A percentile compares a stretch with the other conserved stretches of the same genome.
Evolutionary conservation across 2,329 filamentous ascomycete species (phyloP).

Genomic region (Fusarium dlaminii): DNA sequence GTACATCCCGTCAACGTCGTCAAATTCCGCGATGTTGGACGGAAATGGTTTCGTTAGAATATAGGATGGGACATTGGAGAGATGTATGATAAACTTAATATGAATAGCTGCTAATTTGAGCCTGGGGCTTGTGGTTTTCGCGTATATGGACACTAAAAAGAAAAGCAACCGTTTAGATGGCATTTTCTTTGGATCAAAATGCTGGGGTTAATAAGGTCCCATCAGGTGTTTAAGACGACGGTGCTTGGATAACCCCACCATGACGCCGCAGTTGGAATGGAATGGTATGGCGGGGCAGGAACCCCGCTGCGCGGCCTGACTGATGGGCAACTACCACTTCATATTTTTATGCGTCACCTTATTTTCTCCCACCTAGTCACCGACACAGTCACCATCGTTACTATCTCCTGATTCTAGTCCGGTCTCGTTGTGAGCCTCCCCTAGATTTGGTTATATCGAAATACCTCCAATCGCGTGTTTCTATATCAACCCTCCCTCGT

Average conservation of each 20-base stretch:
- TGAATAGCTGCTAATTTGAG: constrained; percentile 6
- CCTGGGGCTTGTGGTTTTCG: background rate
- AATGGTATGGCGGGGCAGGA: constrained; percentile 38
- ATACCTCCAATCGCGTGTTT: constrained; percentile 4
- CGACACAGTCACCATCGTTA: constrained; percentile 34
- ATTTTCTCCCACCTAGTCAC: constrained; percentile 25
- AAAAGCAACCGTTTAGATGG: background rate
- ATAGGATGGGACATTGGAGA: background rate
- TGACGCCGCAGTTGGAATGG: constrained; percentile 33
- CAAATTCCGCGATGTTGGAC: background rate
- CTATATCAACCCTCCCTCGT: background rate
- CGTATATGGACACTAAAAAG: background rate
- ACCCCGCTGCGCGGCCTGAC: constrained; percentile 34
- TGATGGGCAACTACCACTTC: constrained; percentile 27
- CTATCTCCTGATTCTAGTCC: constrained; percentile 30
- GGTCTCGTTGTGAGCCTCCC: constrained; percentile 1
- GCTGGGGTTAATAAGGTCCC: background rate
- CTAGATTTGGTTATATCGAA: constrained; percentile 11
- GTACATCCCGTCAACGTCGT: constrained; percentile 11
- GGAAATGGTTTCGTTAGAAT: constrained; percentile 22
- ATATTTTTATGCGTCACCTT: constrained; percentile 41
- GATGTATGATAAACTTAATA: constrained; percentile 35
- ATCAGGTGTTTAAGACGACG: background rate
- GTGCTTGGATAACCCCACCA: constrained; percentile 33
- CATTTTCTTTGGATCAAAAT: background rate